These are phyloP conservation scores for Ceratobasidium sp. DNA, from an alignment of 1,284 basidiomycete species.

Conservation along the genomic window DNA sequence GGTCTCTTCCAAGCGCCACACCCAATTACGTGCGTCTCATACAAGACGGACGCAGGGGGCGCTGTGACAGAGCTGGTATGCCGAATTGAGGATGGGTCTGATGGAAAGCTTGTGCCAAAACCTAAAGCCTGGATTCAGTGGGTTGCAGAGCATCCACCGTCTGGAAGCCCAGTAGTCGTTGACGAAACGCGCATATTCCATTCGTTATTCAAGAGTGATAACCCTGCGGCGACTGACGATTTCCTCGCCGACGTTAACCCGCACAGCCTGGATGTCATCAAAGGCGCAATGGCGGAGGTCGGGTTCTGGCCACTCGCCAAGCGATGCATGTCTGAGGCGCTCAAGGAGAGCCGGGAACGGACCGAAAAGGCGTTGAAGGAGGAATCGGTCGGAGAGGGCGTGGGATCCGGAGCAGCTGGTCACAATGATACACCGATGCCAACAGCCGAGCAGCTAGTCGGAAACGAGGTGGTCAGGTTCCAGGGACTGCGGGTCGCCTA, in stretches of 20 bases:
- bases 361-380: constrained; percentile 61
- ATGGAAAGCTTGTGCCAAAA: constrained; percentile 66
- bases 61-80: constrained; percentile 80
- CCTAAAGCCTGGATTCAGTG: constrained; percentile 98
- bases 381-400: constrained; percentile 50
- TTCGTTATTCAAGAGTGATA: constrained; percentile 91
- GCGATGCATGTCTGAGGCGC: constrained; percentile 68
- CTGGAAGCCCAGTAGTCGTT: constrained; percentile 79
- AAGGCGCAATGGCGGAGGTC: constrained; percentile 82
- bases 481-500: constrained; percentile 96
- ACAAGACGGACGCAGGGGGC: constrained; percentile 76
- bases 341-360: constrained; percentile 67
- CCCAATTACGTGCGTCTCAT: constrained; percentile 92
- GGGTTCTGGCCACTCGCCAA: constrained; percentile 89
- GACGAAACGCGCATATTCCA: constrained; percentile 93
- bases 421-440: constrained; percentile 65
- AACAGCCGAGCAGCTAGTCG: constrained; percentile 81
- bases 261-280: constrained; percentile 76
- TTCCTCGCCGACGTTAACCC: constrained; percentile 80
- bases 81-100: constrained; percentile 69
- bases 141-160: constrained; percentile 85
- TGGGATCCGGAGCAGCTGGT: constrained; percentile 51
- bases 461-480: constrained; percentile 93
- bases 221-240: constrained; percentile 76
- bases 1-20: constrained; percentile 95